phyloP scores from a whole-genome alignment of 805 yeast species.

The Suhomyces pyralidae region DNA sequence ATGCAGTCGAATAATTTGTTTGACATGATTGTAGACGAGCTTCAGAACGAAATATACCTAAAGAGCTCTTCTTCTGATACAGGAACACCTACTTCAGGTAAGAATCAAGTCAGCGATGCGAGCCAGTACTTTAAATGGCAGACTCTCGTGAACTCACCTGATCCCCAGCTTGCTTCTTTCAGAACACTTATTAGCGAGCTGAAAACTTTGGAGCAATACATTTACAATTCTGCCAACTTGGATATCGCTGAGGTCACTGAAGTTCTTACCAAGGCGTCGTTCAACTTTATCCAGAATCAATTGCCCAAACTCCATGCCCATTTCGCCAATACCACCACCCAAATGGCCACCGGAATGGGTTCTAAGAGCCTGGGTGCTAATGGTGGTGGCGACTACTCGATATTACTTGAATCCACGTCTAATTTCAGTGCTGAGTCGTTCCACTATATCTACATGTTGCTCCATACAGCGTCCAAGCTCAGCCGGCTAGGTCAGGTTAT shows the following conservation, averaged over 20 bases:
- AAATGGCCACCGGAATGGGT: not conserved
- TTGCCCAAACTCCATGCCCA: slow-evolving; percentile 27
- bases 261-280: slow-evolving; percentile 28
- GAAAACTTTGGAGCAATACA: slow-evolving; percentile 50
- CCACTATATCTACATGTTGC: slow-evolving; percentile 49
- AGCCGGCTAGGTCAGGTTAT: slow-evolving; percentile 60
- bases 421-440: slow-evolving; percentile 42
- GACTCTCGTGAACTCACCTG: slow-evolving; percentile 20
- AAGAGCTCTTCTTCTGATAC: slow-evolving; percentile 23
- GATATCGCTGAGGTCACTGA: slow-evolving; percentile 52
- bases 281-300: slow-evolving; percentile 25
- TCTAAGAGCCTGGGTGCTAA: not conserved
- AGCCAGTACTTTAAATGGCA: slow-evolving; percentile 19
- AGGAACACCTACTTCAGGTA: slow-evolving; percentile 2
- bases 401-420: slow-evolving; percentile 29
- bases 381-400: slow-evolving; percentile 23
- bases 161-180: slow-evolving; percentile 37
- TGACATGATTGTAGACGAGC: slow-evolving; percentile 73
- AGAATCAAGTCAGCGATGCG: slow-evolving; percentile 6
- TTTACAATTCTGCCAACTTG: slow-evolving; percentile 54
- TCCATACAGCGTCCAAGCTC: slow-evolving; percentile 57
- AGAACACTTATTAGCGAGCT: slow-evolving; percentile 31
- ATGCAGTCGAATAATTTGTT: slow-evolving; percentile 59
- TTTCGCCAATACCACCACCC: slow-evolving; percentile 13
- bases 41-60: slow-evolving; percentile 65